phyloP scores from a whole-genome alignment of 2,329 filamentous ascomycete genomes.

The Sclerotiophoma versabilis region DNA sequence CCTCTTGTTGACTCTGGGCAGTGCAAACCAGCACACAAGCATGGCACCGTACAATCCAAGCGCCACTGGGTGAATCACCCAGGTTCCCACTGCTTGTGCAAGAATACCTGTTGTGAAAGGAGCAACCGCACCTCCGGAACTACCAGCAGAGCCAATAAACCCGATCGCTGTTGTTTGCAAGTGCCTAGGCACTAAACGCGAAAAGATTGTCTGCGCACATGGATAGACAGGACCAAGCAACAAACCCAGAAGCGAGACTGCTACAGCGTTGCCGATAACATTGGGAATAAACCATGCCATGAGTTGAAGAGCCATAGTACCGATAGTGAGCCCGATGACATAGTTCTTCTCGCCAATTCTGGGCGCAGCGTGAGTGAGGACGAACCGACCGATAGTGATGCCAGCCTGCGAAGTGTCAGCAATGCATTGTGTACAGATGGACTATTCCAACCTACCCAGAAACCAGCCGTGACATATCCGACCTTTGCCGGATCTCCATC shows the following conservation, averaged over 20 bases:
- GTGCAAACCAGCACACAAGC: slow-evolving; percentile 68
- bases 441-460: slow-evolving; percentile 57
- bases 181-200: slow-evolving; percentile 64
- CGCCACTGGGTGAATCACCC: slow-evolving; percentile 70
- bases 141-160: slow-evolving; percentile 73
- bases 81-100: slow-evolving; percentile 68
- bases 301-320: slow-evolving; percentile 73
- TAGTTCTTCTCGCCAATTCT: slow-evolving; percentile 74
- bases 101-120: slow-evolving; percentile 71
- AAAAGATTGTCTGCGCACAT: slow-evolving; percentile 71
- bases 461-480: slow-evolving; percentile 78
- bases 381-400: slow-evolving; percentile 78
- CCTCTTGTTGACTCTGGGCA: slow-evolving; percentile 67
- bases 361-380: slow-evolving; percentile 71
- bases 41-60: slow-evolving; percentile 71
- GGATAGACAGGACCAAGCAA: slow-evolving; percentile 82
- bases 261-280: slow-evolving; percentile 61
- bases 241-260: slow-evolving; percentile 69
- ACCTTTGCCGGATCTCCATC: slow-evolving; percentile 73
- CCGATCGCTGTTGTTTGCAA: slow-evolving; percentile 70
- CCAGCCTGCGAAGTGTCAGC: slow-evolving; percentile 63
- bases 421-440: background rate
- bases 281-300: slow-evolving; percentile 81
- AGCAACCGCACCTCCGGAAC: slow-evolving; percentile 70
- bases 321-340: slow-evolving; percentile 68